Evolutionary conservation across 345 rosid species (phyloP).

Genomic region (Diplotaxis tenuifolia): DNA sequence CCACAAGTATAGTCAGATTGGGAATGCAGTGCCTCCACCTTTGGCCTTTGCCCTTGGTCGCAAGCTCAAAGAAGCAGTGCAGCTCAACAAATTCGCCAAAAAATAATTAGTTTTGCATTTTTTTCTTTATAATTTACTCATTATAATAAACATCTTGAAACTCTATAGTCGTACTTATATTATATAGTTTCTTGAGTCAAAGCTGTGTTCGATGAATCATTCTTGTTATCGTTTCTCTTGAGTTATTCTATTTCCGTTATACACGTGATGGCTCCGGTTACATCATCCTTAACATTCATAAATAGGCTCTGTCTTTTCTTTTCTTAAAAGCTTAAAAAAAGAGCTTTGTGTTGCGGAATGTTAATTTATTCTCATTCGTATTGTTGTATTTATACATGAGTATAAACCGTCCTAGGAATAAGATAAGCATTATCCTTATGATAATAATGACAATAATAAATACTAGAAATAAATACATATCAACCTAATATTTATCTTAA

Average conservation of each 20-base stretch:
- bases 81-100: slow-evolving; percentile 17
- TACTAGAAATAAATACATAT: too few species aligned
- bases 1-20: slow-evolving; percentile 81
- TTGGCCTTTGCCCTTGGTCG: slow-evolving; percentile 79
- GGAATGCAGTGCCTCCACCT: slow-evolving; percentile 94
- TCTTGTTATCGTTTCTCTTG: not conserved
- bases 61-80: slow-evolving; percentile 76
- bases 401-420: too few species aligned
- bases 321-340: too few species aligned
- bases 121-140: not conserved
- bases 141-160: not conserved
- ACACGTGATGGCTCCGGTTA: not conserved
- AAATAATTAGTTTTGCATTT: not conserved
- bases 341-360: too few species aligned
- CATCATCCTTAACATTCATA: too few species aligned
- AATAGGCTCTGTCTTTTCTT: too few species aligned
- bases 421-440: too few species aligned
- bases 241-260: not conserved
- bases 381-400: too few species aligned
- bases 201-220: not conserved
- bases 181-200: not conserved
- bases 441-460: too few species aligned
- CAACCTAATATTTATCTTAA: too few species aligned
- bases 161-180: not conserved
- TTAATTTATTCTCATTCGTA: too few species aligned